A percentile compares a stretch with the other conserved stretches of the same genome.
Evolutionary conservation across 2,329 filamentous ascomycete genomes (phyloP).

Genomic region (Dendrostoma leiphaemia): DNA sequence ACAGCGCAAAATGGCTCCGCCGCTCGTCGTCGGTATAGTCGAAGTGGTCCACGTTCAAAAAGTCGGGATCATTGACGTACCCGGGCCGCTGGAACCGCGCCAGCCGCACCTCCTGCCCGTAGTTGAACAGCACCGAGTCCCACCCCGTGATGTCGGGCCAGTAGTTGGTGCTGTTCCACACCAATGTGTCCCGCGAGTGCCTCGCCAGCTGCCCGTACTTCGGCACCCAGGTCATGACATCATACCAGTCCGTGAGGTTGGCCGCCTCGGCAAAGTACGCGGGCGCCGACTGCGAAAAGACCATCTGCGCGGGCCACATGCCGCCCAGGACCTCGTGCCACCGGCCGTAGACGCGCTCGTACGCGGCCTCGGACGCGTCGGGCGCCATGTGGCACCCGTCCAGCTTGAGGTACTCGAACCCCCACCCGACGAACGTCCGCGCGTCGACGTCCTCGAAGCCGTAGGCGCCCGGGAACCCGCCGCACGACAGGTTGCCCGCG

Average conservation of each 20-base stretch:
- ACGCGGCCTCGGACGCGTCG: constrained; percentile 20
- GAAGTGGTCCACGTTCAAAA: constrained; percentile 34
- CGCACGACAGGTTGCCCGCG: constrained; percentile 41
- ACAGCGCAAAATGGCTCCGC: constrained; percentile 35
- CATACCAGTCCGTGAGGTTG: constrained; percentile 42
- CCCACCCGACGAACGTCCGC: constrained; percentile 35
- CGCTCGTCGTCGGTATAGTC: constrained; percentile 33
- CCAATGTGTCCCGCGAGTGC: constrained; percentile 35
- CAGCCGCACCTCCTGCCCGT: constrained; percentile 40
- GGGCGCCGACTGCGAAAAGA: constrained; percentile 45
- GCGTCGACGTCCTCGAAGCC: constrained; percentile 41
- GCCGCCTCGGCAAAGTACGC: constrained; percentile 37
- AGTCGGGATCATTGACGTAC: constrained; percentile 38
- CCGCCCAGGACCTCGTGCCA: constrained; percentile 41
- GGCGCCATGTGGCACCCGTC: constrained; percentile 38
- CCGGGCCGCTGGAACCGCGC: constrained; percentile 36
- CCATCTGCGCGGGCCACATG: constrained; percentile 32
- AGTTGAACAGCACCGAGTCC: constrained; percentile 48
- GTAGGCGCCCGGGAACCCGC: constrained; percentile 39
- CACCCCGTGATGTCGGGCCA: constrained; percentile 38
- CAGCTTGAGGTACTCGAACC: constrained; percentile 37
- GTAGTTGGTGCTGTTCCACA: constrained; percentile 37
- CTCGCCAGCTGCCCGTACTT: constrained; percentile 40
- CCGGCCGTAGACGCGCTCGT: constrained; percentile 33
- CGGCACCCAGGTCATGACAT: constrained; percentile 42